Evolutionary conservation across 305 asterid species (phyloP).

Genomic region (Solanum hybrid): DNA sequence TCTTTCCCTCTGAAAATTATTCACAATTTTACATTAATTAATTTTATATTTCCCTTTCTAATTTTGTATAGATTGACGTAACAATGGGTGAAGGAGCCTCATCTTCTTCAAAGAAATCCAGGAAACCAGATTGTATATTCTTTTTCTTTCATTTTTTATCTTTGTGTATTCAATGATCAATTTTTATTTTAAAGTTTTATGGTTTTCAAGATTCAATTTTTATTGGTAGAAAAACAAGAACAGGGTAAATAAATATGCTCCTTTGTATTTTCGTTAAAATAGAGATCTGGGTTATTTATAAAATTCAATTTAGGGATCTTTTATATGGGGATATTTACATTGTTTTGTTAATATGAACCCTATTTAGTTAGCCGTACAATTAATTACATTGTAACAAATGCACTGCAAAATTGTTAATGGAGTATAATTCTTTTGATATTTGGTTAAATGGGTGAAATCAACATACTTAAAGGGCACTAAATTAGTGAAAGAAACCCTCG

Average conservation of each 20-base stretch:
- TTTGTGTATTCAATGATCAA: neutral
- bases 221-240: neutral
- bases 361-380: neutral
- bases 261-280: neutral
- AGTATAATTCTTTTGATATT: neutral
- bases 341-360: neutral
- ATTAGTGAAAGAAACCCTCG: neutral
- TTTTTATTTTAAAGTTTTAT: too few relatives aligned
- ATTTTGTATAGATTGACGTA: neutral
- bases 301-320: neutral
- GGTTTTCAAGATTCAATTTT: neutral
- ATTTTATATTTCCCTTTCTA: neutral
- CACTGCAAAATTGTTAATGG: neutral
- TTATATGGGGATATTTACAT: neutral
- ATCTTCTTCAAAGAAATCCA: conserved; percentile 1
- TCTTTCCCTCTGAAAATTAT: neutral
- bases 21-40: neutral
- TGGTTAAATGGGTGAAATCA: neutral
- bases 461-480: neutral
- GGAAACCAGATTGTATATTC: conserved; percentile 5
- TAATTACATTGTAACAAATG: neutral
- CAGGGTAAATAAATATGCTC: neutral
- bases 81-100: conserved; percentile 5
- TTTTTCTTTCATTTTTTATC: neutral
- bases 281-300: neutral